phyloP scores from a whole-genome alignment of 1,284 basidiomycete genomes.

The Macrocystidia cucumis region DNA sequence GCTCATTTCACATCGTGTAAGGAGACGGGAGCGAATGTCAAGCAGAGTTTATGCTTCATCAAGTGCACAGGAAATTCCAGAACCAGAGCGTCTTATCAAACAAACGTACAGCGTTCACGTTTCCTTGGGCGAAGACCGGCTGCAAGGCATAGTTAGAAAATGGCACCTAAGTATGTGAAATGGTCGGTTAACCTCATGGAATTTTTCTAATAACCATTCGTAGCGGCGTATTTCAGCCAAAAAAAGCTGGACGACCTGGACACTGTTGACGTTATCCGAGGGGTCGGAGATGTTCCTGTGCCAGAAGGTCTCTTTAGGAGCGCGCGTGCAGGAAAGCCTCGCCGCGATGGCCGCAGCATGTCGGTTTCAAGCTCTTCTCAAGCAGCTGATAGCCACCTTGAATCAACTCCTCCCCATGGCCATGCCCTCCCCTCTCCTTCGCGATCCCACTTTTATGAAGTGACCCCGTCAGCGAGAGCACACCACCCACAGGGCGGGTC shows the following conservation, averaged over 20 bases:
- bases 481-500: background rate
- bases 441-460: conserved; percentile 13
- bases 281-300: conserved; percentile 53
- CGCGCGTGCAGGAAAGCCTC: conserved; percentile 59
- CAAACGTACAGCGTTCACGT: conserved; percentile 81
- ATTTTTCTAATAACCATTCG: conserved; percentile 7
- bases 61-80: conserved; percentile 29
- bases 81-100: conserved; percentile 62
- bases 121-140: conserved; percentile 56
- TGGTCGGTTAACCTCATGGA: background rate
- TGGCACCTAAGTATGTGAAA: conserved; percentile 75
- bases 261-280: conserved; percentile 58
- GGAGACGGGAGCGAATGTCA: conserved; percentile 13
- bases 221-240: conserved; percentile 78
- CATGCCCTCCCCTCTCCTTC: conserved; percentile 10
- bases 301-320: conserved; percentile 73
- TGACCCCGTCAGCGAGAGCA: background rate
- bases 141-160: conserved; percentile 58
- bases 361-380: conserved; percentile 16
- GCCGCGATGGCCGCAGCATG: conserved; percentile 38
- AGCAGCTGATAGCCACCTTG: conserved; percentile 12
- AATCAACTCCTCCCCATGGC: conserved; percentile 11
- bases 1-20: conserved; percentile 2
- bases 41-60: conserved; percentile 21
- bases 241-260: conserved; percentile 58